Evolutionary conservation across 495 filamentous ascomycete species (phyloP).

Genomic region (Daldinia vernicosa): DNA sequence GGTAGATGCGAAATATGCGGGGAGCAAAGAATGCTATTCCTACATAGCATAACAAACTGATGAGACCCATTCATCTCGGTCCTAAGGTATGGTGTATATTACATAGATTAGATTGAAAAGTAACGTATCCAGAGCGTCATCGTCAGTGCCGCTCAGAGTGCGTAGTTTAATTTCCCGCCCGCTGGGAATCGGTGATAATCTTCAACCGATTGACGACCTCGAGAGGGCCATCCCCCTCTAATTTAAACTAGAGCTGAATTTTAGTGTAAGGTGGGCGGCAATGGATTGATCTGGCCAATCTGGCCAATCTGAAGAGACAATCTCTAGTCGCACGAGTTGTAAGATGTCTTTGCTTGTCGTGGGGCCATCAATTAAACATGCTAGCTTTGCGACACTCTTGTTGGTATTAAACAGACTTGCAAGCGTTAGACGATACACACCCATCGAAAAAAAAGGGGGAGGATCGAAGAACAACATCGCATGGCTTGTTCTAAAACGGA

Average conservation of each 20-base stretch:
- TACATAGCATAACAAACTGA: constrained; percentile 22
- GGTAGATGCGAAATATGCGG: constrained; percentile 20
- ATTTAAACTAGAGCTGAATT: constrained; percentile 20
- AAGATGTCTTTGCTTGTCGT: constrained; percentile 18
- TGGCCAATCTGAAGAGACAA: constrained; percentile 20
- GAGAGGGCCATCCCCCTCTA: constrained; percentile 25
- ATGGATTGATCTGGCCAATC: constrained; percentile 13
- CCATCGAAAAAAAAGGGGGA: neutral
- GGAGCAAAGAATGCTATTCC: neutral
- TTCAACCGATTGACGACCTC: constrained; percentile 5
- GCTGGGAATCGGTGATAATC: constrained; percentile 9
- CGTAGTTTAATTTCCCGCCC: constrained; percentile 28
- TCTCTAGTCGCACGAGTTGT: constrained; percentile 17
- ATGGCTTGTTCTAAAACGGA: constrained; percentile 1
- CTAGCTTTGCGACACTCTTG: neutral
- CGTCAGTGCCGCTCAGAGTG: constrained; percentile 4
- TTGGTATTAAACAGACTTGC: neutral
- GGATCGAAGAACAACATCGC: neutral
- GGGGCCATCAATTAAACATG: constrained; percentile 37
- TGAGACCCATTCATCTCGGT: neutral
- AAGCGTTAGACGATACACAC: neutral
- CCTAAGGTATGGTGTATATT: no score
- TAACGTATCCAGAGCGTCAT: neutral
- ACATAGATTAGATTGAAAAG: neutral
- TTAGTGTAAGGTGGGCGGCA: constrained; percentile 4